Evolutionary conservation across 495 filamentous ascomycete species (phyloP).

Genomic region (Chaetomium fimeti): DNA sequence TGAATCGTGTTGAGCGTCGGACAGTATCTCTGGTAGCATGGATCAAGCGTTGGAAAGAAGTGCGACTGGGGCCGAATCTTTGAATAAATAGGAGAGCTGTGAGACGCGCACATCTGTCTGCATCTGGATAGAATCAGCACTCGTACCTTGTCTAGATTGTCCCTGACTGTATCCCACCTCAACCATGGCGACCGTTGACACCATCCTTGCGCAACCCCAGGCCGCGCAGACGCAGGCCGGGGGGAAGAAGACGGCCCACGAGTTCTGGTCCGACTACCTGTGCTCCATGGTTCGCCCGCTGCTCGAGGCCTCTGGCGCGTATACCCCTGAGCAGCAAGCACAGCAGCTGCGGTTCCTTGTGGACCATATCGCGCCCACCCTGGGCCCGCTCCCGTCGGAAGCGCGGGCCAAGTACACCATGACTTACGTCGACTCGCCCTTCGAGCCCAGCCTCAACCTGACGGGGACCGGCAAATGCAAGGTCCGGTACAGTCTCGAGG

Average conservation of each 20-base stretch:
- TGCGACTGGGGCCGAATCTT: neutral
- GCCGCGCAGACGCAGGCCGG: neutral
- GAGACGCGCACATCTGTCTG: neutral
- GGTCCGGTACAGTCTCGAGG: conserved; percentile 14
- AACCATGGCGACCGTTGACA: conserved; percentile 2
- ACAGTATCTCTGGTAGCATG: neutral
- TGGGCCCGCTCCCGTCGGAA: conserved; percentile 12
- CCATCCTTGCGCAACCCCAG: neutral
- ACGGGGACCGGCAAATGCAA: conserved; percentile 10
- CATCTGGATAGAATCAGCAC: neutral
- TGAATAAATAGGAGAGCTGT: neutral
- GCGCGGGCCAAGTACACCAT: conserved; percentile 7
- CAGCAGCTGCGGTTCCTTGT: conserved; percentile 10
- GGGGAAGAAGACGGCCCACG: neutral
- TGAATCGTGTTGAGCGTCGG: neutral
- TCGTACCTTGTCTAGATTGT: neutral
- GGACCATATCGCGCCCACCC: conserved; percentile 12
- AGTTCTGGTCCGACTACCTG: conserved; percentile 12
- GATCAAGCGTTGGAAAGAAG: neutral
- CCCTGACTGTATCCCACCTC: neutral
- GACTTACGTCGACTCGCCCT: conserved; percentile 12
- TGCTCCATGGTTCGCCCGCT: conserved; percentile 5
- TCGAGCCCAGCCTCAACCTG: conserved; percentile 18
- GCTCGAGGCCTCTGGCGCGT: neutral
- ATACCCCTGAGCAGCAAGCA: conserved; percentile 8